phyloP scores from a whole-genome alignment of 768 basidiomycete genomes.

The Mycena pura region DNA sequence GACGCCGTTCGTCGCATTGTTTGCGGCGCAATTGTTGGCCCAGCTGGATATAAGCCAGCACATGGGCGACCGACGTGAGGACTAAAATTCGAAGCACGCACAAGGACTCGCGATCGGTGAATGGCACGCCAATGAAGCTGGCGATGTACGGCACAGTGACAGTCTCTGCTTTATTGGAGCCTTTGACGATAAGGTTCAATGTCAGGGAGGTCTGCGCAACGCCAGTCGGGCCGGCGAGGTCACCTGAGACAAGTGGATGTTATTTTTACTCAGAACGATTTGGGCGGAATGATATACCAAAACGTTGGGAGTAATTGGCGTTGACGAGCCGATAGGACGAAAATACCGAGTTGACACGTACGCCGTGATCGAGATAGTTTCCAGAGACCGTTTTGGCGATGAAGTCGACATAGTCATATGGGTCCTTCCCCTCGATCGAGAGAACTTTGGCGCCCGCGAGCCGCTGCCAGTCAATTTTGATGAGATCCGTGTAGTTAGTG shows the following conservation, averaged over 20 bases:
- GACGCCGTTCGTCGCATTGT: slow-evolving; percentile 55
- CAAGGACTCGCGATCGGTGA: slow-evolving; percentile 61
- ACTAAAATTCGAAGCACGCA: slow-evolving; percentile 36
- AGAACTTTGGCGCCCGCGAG: slow-evolving; percentile 67
- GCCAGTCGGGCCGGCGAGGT: slow-evolving; percentile 59
- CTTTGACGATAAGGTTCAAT: slow-evolving; percentile 55
- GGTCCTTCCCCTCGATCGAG: slow-evolving; percentile 57
- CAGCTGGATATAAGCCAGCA: slow-evolving; percentile 48
- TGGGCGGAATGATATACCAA: slow-evolving; percentile 42
- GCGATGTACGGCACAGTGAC: slow-evolving; percentile 62
- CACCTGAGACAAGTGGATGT: slow-evolving; percentile 28
- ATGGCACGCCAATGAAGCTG: slow-evolving; percentile 49
- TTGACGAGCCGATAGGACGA: slow-evolving; percentile 60
- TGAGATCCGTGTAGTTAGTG: slow-evolving; percentile 49
- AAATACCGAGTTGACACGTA: slow-evolving; percentile 68
- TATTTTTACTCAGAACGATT: neutral
- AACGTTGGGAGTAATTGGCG: slow-evolving; percentile 59
- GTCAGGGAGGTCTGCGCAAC: slow-evolving; percentile 54
- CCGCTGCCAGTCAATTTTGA: slow-evolving; percentile 63
- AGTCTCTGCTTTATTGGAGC: slow-evolving; percentile 53
- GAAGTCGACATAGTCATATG: slow-evolving; percentile 61
- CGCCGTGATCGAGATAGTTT: slow-evolving; percentile 67
- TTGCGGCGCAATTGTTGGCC: slow-evolving; percentile 64
- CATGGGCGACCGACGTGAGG: too few relatives aligned
- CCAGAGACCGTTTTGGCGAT: slow-evolving; percentile 67